Percentiles rank a stretch among this genome's conserved stretches.
phyloP scores from a whole-genome alignment of 1,139 yeast species.

The Chernovozyma sophiae-reginae region DNA sequence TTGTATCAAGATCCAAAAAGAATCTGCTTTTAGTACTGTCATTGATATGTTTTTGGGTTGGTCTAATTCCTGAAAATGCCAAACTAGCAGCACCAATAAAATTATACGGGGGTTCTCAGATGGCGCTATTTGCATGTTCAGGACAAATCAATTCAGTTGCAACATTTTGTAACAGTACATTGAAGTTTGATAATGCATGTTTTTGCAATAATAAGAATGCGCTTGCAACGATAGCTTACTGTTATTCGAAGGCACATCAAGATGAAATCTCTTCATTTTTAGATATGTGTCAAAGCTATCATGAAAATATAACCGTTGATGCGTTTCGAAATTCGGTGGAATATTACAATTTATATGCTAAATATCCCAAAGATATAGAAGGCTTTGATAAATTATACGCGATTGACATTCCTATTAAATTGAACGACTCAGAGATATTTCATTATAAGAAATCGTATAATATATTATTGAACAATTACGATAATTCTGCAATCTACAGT shows the following conservation, averaged over 20 bases:
- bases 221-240: slow-evolving; percentile 39
- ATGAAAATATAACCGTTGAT: slow-evolving; percentile 13
- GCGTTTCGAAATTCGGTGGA: slow-evolving; percentile 15
- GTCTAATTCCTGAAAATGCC: slow-evolving; percentile 28
- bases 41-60: slow-evolving; percentile 15
- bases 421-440: slow-evolving; percentile 12
- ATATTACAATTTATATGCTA: slow-evolving; percentile 17
- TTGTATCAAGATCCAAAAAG: neutral
- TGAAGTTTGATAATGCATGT: slow-evolving; percentile 15
- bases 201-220: slow-evolving; percentile 31
- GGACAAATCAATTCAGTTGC: slow-evolving; percentile 23
- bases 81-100: slow-evolving; percentile 34
- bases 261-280: slow-evolving; percentile 19
- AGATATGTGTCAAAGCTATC: slow-evolving; percentile 11
- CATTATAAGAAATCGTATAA: slow-evolving; percentile 15
- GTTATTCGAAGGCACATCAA: slow-evolving; percentile 25
- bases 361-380: slow-evolving; percentile 15
- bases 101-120: slow-evolving; percentile 23
- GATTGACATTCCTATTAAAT: slow-evolving; percentile 21
- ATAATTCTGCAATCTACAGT: slow-evolving; percentile 16
- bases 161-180: slow-evolving; percentile 19
- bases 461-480: slow-evolving; percentile 33
- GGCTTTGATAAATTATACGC: slow-evolving; percentile 19
- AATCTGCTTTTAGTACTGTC: slow-evolving; percentile 17
- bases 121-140: slow-evolving; percentile 31